phyloP scores from a whole-genome alignment of 129 eudicot species.

The Pulicaria dysenterica region DNA sequence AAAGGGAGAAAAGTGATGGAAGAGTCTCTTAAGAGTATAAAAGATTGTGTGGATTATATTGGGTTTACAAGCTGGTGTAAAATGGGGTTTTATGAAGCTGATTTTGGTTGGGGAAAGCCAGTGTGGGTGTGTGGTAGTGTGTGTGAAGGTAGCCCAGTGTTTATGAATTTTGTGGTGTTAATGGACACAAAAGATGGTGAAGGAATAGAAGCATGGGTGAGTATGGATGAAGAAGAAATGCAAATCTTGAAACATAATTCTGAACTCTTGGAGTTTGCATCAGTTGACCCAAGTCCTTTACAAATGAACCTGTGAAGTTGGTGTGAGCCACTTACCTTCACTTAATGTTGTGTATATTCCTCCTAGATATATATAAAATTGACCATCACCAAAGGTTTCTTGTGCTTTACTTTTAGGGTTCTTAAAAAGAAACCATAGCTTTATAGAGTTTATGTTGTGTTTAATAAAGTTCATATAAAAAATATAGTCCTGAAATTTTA shows the following conservation, averaged over 20 bases:
- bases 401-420: too few species aligned
- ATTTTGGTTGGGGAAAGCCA: conserved; percentile 89
- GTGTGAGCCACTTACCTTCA: too few species aligned
- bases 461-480: too few species aligned
- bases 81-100: conserved; percentile 57
- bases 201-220: conserved; percentile 93
- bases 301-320: neutral
- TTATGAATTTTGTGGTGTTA: conserved; percentile 52
- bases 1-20: conserved; percentile 44
- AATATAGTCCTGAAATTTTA: too few species aligned
- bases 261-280: conserved; percentile 42
- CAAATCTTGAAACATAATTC: conserved; percentile 30
- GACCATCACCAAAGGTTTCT: too few species aligned
- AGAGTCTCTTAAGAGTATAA: conserved; percentile 39
- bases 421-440: too few species aligned
- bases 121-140: conserved; percentile 66
- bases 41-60: conserved; percentile 39
- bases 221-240: conserved; percentile 66
- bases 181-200: conserved; percentile 57
- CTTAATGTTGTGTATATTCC: too few species aligned
- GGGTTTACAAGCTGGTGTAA: conserved; percentile 72
- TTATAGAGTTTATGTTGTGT: too few species aligned
- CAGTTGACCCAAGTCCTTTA: conserved; percentile 65
- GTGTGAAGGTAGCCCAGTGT: conserved; percentile 36
- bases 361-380: too few species aligned